Base-by-base conservation (phyloP, 2,329 filamentous ascomycete genomes). In the Xylaria sp. region DNA sequence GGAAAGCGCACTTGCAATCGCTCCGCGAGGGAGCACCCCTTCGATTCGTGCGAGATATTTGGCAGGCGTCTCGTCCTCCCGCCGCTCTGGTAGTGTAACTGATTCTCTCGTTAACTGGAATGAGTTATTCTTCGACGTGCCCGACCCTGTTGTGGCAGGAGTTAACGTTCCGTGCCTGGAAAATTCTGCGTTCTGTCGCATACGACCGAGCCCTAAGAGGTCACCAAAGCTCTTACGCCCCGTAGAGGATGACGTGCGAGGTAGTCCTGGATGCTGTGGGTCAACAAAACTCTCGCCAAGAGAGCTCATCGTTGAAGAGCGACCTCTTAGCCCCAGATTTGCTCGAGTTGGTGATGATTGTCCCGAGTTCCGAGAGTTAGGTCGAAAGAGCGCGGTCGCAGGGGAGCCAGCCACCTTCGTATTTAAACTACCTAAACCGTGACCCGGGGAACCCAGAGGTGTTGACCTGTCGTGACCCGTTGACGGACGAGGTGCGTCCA, bases 141-240 rank as follows among this genome's bases (percentile, higher is more conserved):
- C 87, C 26, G 91, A 90, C 9, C 86, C 89, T 20, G 93, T 93
- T 1, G 90, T 94, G 11, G 86, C 88, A 26, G 89, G 87, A 9
- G 89, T 90, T 61, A 90, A 80, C n/a, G 90, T 90, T 15, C 90
- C 90, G 76, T 93, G 88, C 17, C 90, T 87, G 31, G 87, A 82
- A 6, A 91, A 87, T 57, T 97, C 94, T 0, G 92, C 92, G 74
- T 93, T 93, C 75, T 97, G 92, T 58, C 95, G 88, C 68, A 97
- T 86, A 71, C 94, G 89, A 71, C 89, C 87, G 23, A 97, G 83
- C 15, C 89, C 91, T 75, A 99, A 90, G 23, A 98, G 83, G 73
- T 97, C 96, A 62, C 94, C 93, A 74, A 99, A 93, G 80, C 95
- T 98, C 80, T 94, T 96, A 63, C 96, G 88, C 5, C 94, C 94